Evolutionary conservation across 2,329 filamentous ascomycete genomes (phyloP), one percentile per base, ranked within the genome.

Genomic region (Trichoderma simmonsii): DNA sequence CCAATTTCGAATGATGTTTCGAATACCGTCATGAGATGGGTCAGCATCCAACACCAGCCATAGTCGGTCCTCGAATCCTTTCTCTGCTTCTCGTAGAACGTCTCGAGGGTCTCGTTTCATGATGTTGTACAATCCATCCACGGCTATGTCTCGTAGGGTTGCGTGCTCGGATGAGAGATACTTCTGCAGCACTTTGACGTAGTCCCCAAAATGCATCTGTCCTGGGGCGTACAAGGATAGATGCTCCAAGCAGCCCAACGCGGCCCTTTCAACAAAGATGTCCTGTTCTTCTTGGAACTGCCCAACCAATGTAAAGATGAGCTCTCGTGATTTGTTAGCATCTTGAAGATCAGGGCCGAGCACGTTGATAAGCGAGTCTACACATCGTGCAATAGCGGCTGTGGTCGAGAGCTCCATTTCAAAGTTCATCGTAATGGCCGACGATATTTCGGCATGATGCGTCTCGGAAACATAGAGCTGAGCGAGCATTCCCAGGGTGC

Each of bases 301-400:
- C 3, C 89, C 87, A 4, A 98, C 91, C 9, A 99, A 86, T 0
- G 91, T 96, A 73, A 98, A 87, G 65, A 98, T 96, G 69, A 99
- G 87, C 78, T 98, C 95, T 75, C 96, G 87, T n/a, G 94, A 93
- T 82, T 97, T 98, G 4, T 90, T 90, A 75, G 96, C 90, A 77
- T 98, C 96, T 81, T 98, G 96, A 26, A 99, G 84, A 81, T 99
- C 97, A 0, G 96, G 96, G 0, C 96, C 96, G 12, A 99, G 87
- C 11, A 99, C 96, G 76, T 98, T 98, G 83, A 99, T 94, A 28
- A 97, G 86, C n/a, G 95, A 96, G 81, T 98, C 95, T 34, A 98
- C 91, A 76, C 94, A 97, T 76, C 94, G 91, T 36, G 93, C 92
- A 73, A 98, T 91, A 1, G 94, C 92, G 24, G 94, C 91, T 1